Evolutionary conservation across 2,329 filamentous ascomycete species (phyloP).

Genomic region (Monosporascus sp.): DNA sequence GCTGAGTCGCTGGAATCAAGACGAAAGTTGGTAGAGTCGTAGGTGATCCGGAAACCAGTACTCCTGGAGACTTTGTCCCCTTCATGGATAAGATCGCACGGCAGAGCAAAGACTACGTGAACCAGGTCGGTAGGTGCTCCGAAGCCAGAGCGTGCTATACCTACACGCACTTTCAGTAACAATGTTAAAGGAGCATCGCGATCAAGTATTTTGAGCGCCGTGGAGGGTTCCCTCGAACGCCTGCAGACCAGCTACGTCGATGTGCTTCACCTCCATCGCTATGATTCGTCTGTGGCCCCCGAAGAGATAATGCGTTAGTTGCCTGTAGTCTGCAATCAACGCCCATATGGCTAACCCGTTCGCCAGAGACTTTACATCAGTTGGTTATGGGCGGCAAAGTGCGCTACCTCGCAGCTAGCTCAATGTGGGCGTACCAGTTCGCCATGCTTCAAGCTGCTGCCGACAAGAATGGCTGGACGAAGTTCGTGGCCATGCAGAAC

Average conservation of each 20-base stretch:
- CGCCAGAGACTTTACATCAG: conserved; percentile 43
- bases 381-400: conserved; percentile 52
- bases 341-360: too few species aligned
- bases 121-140: too few species aligned
- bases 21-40: conserved; percentile 26
- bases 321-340: too few species aligned
- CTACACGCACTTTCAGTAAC: too few species aligned
- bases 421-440: conserved; percentile 40
- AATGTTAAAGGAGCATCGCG: too few species aligned
- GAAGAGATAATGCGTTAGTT: conserved; percentile 52
- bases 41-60: background rate
- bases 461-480: conserved; percentile 47
- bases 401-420: conserved; percentile 36
- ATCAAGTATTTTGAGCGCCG: too few species aligned
- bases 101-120: too few species aligned
- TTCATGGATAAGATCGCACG: too few species aligned
- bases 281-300: conserved; percentile 44
- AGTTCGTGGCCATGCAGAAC: conserved; percentile 56
- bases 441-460: conserved; percentile 39
- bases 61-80: too few species aligned
- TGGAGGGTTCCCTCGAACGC: background rate
- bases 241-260: conserved; percentile 28
- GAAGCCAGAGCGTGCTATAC: too few species aligned
- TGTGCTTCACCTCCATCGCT: conserved; percentile 55
- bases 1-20: conserved; percentile 35